Percentiles rank a stretch among this genome's conserved stretches.
Conservation (phyloP, 768 basidiomycete genomes). For the Mycena chlorophos region DNA sequence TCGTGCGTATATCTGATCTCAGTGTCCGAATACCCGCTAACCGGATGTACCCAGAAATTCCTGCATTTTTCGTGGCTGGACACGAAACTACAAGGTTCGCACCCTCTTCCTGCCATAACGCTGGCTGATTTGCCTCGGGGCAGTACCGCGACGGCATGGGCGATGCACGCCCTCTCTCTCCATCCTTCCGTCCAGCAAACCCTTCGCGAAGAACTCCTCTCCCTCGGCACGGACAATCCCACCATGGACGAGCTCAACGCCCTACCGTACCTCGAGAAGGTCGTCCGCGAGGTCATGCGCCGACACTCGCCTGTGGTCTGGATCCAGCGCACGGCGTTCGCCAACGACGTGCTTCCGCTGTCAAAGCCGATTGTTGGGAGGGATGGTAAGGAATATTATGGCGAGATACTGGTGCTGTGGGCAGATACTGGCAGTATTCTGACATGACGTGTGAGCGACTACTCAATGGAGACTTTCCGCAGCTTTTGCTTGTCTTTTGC, state of each 20-base stretch:
- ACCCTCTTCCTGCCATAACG: background rate
- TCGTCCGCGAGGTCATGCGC: constrained; percentile 1
- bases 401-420: too few species aligned
- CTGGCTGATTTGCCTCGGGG: background rate
- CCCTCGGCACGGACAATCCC: constrained; percentile 39
- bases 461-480: too few species aligned
- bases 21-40: background rate
- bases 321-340: background rate
- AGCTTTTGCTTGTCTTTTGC: too few species aligned
- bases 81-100: background rate
- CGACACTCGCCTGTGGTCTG: background rate
- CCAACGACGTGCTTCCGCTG: background rate
- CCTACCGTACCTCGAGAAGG: background rate
- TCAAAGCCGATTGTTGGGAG: background rate
- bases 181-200: constrained; percentile 39
- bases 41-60: background rate
- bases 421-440: too few species aligned
- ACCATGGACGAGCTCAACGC: constrained; percentile 46
- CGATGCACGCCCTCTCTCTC: constrained; percentile 39
- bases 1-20: background rate
- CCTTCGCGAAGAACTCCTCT: constrained; percentile 44
- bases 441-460: too few species aligned
- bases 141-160: constrained; percentile 37
- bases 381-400: background rate
- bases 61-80: background rate